Evolutionary conservation across 306 rosid species (phyloP), one percentile per base, ranked within the genome.

Genomic region (Senna siamea): DNA sequence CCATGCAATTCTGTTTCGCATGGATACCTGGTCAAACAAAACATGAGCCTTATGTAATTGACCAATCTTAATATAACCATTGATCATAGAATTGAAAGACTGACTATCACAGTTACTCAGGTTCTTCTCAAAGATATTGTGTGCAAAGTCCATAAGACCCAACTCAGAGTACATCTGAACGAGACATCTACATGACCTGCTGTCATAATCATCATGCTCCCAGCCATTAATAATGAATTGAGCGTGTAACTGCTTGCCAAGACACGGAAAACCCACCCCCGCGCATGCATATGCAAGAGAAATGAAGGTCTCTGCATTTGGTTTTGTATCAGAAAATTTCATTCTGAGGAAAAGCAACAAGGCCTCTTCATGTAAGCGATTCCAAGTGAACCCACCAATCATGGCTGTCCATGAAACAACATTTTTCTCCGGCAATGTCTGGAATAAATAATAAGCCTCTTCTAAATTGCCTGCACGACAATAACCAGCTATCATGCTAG

Each of bases 271-370:
- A 52, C 84, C 84, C 67, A 75, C 64, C 28, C 97, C 89, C 8
- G 85, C 84, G 77, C 91, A 89, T 32, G 96, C 96, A 81, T 92
- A 92, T 19, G 79, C 90, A 57, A 92, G 88, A 19, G 96, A 89
- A 72, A 92, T 54, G 65, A 89, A 89, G 38, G 91, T 89, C 81
- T 89, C 93, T 20, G 63, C 79, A 61, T 86, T 89, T 10, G 92
- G 89, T 51, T 78, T 74, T 17, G 53, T 40, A 58, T 72, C 76
- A 72, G 65, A 73, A 71, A 70, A 55, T 18, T 47, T 75, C 82
- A 84, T 77, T 32, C 78, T 60, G 65, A 82, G 87, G 78, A 92
- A 91, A 48, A 92, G 84, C 71, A 58, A 57, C 56, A 89, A 59
- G 44, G 96, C 92, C 74, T 83, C 83, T 74, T 75, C 56, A 75